These are phyloP conservation scores for Cenococcum geophilum DNA, from an alignment of 495 filamentous ascomycete species.

Conservation along the genomic window DNA sequence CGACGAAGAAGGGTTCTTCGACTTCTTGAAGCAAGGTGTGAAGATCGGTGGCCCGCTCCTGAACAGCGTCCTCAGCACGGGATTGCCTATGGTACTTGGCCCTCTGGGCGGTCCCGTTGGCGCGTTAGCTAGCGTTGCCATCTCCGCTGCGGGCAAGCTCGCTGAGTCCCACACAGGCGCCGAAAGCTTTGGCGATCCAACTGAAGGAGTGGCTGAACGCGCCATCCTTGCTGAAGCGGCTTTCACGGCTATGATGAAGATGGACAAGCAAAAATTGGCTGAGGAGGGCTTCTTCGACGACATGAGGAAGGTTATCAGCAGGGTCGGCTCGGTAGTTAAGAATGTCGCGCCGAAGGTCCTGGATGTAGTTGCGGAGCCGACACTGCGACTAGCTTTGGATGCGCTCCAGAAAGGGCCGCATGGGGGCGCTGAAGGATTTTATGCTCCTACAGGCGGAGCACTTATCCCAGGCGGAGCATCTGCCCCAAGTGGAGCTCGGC, in stretches of 20 bases:
- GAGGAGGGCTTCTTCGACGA: slow-evolving; percentile 29
- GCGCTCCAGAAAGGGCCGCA: slow-evolving; percentile 9
- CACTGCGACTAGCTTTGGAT: slow-evolving; percentile 26
- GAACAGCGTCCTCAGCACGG: neutral
- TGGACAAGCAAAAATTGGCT: slow-evolving; percentile 13
- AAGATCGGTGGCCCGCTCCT: slow-evolving; percentile 6
- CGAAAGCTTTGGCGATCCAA: slow-evolving; percentile 10
- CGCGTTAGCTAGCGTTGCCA: neutral
- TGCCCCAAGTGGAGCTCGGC: neutral
- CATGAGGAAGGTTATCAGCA: slow-evolving; percentile 19
- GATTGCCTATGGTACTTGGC: neutral
- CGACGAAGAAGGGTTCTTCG: slow-evolving; percentile 15
- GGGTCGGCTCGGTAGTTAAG: slow-evolving; percentile 19
- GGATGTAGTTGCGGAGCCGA: slow-evolving; percentile 28
- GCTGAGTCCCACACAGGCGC: slow-evolving; percentile 4
- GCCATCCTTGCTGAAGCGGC: slow-evolving; percentile 39
- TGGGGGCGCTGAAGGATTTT: slow-evolving; percentile 13
- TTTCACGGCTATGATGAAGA: slow-evolving; percentile 21
- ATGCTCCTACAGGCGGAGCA: neutral
- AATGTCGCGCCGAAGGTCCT: slow-evolving; percentile 27
- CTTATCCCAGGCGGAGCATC: neutral
- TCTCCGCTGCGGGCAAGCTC: slow-evolving; percentile 1
- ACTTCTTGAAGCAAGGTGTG: slow-evolving; percentile 7
- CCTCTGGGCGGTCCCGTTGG: neutral
- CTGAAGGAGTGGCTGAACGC: slow-evolving; percentile 30